Conservation (phyloP, 805 yeast genomes). For the Yamadazyma philogaea region DNA sequence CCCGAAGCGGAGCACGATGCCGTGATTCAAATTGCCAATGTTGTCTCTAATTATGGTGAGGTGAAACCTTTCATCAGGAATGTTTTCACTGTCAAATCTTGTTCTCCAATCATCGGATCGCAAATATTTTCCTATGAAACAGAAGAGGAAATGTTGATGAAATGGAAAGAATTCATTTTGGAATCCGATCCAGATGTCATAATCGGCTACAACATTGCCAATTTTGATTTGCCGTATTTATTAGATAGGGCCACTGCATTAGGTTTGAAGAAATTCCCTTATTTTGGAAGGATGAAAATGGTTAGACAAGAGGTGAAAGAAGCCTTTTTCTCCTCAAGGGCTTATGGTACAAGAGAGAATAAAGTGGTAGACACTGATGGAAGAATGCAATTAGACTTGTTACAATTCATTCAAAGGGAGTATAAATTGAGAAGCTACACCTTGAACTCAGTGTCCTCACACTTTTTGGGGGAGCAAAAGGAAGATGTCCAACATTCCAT, state of each 20-base stretch:
- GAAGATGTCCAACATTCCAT: slow-evolving; percentile 98
- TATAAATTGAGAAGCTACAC: slow-evolving; percentile 93
- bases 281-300: slow-evolving; percentile 70
- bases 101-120: slow-evolving; percentile 92
- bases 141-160: slow-evolving; percentile 78
- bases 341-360: slow-evolving; percentile 93
- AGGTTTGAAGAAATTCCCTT: slow-evolving; percentile 68
- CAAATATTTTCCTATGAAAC: slow-evolving; percentile 72
- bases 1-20: slow-evolving; percentile 94
- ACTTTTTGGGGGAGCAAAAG: slow-evolving; percentile 90
- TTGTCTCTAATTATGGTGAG: slow-evolving; percentile 81
- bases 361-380: slow-evolving; percentile 93
- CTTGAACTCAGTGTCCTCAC: slow-evolving; percentile 90
- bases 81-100: slow-evolving; percentile 88
- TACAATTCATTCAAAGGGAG: slow-evolving; percentile 92
- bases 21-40: slow-evolving; percentile 96
- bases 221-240: slow-evolving; percentile 92
- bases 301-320: slow-evolving; percentile 78
- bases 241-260: slow-evolving; percentile 82
- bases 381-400: slow-evolving; percentile 87
- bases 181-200: slow-evolving; percentile 92
- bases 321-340: slow-evolving; percentile 85
- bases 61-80: slow-evolving; percentile 87
- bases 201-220: slow-evolving; percentile 92
- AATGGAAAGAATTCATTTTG: slow-evolving; percentile 84